Base-by-base conservation (phyloP, 768 basidiomycete genomes). In the Phylloporus sp. region DNA sequence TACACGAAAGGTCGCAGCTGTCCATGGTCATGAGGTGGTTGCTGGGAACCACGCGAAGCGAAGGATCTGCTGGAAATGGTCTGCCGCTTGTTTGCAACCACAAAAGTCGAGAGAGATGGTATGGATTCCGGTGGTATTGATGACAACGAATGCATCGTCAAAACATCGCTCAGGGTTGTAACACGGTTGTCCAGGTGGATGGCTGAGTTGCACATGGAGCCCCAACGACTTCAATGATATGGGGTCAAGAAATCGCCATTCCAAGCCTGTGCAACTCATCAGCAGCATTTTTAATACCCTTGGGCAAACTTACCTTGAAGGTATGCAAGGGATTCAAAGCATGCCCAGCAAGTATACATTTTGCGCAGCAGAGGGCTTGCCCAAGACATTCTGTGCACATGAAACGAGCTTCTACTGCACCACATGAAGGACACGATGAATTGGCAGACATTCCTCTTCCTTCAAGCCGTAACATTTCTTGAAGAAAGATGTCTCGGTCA, bases 391-490 rank as follows among this genome's bases (percentile, higher is more conserved):
- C 47, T 0, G 43, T 22, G 26, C 53, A 54, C 36, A 9, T 47
- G 10, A 38, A 38, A 20, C 18, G 5, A 6, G 47, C 26, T 24
- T 27, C 35, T 16, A n/a, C 35, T 15, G 6, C 28, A 13, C 24
- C 18, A 20, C 41, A 43, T 6, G 27, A 41, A 26, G 41, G 18
- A 27, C 41, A 42, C 22, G 5, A 43, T 12, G 31, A 32, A 28
- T 42, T 18, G 26, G 22, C 3, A 16, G 29, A 16, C n/a, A 24
- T 27, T 6, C 52, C 52, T 22, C 34, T 5, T 15, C 47, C 52
- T 31, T 53, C 32, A 10, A 49, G 40, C 11, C 26, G 15, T 9
- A 53, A 15, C 40, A 53, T 47, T 32, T 53, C 52, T 8, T 53
- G 15, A n/a, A 53, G 52, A 23, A 34, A 53, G 4, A 42, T 13